Evolutionary conservation across 768 basidiomycete genomes (phyloP).

Genomic region (Leccinum obscurum): DNA sequence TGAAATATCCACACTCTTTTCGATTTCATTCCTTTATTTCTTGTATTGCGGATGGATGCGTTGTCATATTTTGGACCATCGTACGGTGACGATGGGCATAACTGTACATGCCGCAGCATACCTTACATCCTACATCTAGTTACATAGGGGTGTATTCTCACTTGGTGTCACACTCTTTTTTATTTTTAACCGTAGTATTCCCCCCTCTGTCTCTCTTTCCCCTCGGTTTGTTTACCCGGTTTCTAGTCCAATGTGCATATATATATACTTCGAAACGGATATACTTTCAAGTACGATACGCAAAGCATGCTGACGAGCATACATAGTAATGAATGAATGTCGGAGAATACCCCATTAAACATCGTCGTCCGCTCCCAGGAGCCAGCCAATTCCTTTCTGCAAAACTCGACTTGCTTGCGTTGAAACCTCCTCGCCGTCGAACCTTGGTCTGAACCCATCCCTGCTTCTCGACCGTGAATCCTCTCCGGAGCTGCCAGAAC

Average conservation of each 20-base stretch:
- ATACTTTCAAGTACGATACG: constrained; percentile 20
- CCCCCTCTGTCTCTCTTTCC: constrained; percentile 7
- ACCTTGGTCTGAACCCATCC: constrained; percentile 42
- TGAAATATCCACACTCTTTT: constrained; percentile 21
- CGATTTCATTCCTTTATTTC: constrained; percentile 10
- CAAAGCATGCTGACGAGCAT: constrained; percentile 15
- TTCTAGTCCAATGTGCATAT: constrained; percentile 27
- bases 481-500: constrained; percentile 21
- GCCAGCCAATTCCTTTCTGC: constrained; percentile 93
- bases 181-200: constrained; percentile 30
- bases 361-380: constrained; percentile 81
- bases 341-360: constrained; percentile 1
- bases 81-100: constrained; percentile 11
- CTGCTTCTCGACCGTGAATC: constrained; percentile 35
- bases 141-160: constrained; percentile 12
- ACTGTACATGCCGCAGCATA: constrained; percentile 15
- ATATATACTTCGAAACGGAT: constrained; percentile 24
- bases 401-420: constrained; percentile 76
- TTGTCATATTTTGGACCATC: constrained; percentile 16
- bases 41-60: constrained; percentile 19
- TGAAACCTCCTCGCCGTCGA: constrained; percentile 62
- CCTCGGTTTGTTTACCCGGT: constrained; percentile 30
- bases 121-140: constrained; percentile 15
- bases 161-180: not conserved
- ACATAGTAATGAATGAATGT: constrained; percentile 14